Evolutionary conservation across 139 green algal genomes (phyloP), one percentile per base, ranked within the genome.

Genomic region (Tetradesmus lagerheimii): DNA sequence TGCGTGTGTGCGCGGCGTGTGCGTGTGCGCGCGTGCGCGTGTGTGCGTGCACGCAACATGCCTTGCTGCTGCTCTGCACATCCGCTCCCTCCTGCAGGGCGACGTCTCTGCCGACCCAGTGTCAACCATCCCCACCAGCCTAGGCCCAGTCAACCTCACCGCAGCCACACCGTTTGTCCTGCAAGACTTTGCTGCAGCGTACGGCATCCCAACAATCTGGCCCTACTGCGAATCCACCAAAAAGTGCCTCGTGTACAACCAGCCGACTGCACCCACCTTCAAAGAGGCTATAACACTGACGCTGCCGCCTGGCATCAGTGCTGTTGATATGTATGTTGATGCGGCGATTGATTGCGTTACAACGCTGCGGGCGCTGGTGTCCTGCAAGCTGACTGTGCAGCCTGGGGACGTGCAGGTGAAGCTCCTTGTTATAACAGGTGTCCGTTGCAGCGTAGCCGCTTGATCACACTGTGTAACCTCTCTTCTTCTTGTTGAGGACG

Each of bases 181-280:
- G 11, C 50, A 83, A 12, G 85, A 89, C 71, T 89, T 89, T 31
- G 41, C 64, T 16, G 25, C 45, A 16, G 43, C 27, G 11, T 89
- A 89, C 34, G 85, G 74, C 85, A 83, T 89, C 43, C 43, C 71
- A 35, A 89, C 85, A 0, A 74, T 83, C 18, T 89, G 85, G 85
- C 85, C 85, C 14, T 89, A 89, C 71, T 89, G 85, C 41, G 34
- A 89, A 20, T 41, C 23, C 25, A 53, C 57, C 31, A 84, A 23
- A 41, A 75, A 38, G 20, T 89, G 85, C 74, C 43, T 74, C 1
- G 85, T 89, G 27, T 89, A 83, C 74, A 84, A 20, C 31, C 85
- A 89, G 47, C 64, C 43, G 5, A 35, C 31, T 25, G 37, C 27
- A 0, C 85, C 85, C 9, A 39, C 85, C 5, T 77, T n/a, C 34